Evolutionary conservation across 1,139 yeast species (phyloP), one percentile per base, ranked within the genome.

Genomic region (Suhomyces coccinellae): DNA sequence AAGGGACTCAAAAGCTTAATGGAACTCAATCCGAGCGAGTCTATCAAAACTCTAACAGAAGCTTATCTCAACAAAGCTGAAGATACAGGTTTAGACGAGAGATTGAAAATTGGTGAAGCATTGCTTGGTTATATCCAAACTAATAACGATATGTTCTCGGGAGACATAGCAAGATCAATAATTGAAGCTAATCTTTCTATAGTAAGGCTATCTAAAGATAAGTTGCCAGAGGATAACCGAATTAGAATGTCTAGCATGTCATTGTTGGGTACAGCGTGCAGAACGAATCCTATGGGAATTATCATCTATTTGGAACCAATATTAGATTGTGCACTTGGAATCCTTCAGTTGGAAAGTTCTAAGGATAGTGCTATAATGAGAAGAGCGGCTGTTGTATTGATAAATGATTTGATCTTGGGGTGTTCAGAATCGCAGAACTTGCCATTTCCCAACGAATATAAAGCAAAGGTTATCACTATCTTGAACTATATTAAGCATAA

Each of bases 161-260:
- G 84, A 0, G 57, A 62, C 0, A 22, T 57, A 1, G 69, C 79
- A 0, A 48, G 44, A 4, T 20, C 55, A 4, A 52, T 74, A 2
- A 67, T 62, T 1, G 56, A 62, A 17, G 55, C 70, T 0, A 63
- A 78, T 33, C 55, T 83, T 4, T 41, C 59, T 1, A 55, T 77
- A 36, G 71, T 79, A 2, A 59, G 79, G 41, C 63, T 71, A 15
- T 38, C 52, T 2, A 53, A 49, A 1, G 63, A 69, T 3, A 58
- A 60, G 1, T 59, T 66, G 4, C 51, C 65, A 3, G 55, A 62
- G 5, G 96, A 89, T 53, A 71, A 75, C 45, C 74, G 84, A 36
- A 55, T 89, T 35, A 72, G 97, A 53, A 85, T 89, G 86, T 90
- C 97, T 0, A 82, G 96, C 0, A 77, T 90, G 82, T 87, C 97